Percentiles rank a stretch among this genome's conserved stretches.
phyloP scores from a whole-genome alignment of 768 basidiomycete species.

The Chiua virens region DNA sequence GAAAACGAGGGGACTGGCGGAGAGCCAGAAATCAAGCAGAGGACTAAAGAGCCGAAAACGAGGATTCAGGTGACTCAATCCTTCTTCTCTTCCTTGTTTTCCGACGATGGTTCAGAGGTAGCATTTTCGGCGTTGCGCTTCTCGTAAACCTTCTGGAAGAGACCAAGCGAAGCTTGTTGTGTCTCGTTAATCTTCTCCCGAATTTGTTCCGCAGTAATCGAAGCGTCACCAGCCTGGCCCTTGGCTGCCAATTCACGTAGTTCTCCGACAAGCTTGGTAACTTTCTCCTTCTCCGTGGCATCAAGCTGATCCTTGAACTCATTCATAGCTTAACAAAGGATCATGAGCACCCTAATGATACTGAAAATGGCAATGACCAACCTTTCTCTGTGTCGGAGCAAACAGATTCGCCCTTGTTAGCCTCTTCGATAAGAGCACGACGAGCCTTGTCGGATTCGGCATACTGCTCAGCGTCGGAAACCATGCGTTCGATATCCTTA shows the following conservation, averaged over 20 bases:
- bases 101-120: conserved; percentile 42
- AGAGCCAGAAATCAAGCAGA: conserved; percentile 11
- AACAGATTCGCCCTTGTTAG: conserved; percentile 95
- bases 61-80: conserved; percentile 47
- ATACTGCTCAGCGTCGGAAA: conserved; percentile 89
- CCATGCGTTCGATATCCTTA: conserved; percentile 97
- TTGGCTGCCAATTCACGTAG: conserved; percentile 87
- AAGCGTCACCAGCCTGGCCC: conserved; percentile 83
- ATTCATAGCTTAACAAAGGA: conserved; percentile 63
- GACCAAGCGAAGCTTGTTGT: conserved; percentile 90
- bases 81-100: conserved; percentile 76
- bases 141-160: conserved; percentile 98
- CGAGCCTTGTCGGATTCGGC: conserved; percentile 93
- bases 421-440: conserved; percentile 86
- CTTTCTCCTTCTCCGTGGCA: conserved; percentile 89
- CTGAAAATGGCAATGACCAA: conserved; percentile 29
- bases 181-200: conserved; percentile 92
- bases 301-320: conserved; percentile 99
- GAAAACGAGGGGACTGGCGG: conserved; percentile 30
- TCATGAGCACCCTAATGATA: not conserved
- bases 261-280: conserved; percentile 80
- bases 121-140: conserved; percentile 79
- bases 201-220: conserved; percentile 81
- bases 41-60: not conserved
- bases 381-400: conserved; percentile 95